Percentiles rank a stretch among this genome's conserved stretches.
Evolutionary conservation across 1,284 basidiomycete species (phyloP).

Genomic region (Sporisorium graminicola): DNA sequence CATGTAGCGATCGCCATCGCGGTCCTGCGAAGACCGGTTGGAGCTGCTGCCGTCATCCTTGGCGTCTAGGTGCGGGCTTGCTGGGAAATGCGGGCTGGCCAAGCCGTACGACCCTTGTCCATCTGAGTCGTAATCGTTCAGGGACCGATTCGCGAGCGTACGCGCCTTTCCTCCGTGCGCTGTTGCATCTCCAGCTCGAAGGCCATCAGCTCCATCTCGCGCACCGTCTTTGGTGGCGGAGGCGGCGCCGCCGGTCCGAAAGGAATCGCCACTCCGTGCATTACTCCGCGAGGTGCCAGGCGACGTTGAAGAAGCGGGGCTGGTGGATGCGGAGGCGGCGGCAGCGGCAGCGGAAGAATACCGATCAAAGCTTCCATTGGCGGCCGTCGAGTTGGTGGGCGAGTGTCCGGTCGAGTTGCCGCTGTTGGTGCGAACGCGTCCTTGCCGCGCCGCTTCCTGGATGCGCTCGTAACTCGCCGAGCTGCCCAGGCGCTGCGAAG

Average conservation of each 20-base stretch:
- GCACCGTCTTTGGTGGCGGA: conserved; percentile 27
- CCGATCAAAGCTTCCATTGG: conserved; percentile 43
- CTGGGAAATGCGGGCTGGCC: conserved; percentile 49
- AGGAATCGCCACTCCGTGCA: conserved; percentile 44
- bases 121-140: conserved; percentile 50
- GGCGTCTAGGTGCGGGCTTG: conserved; percentile 46
- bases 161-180: conserved; percentile 50
- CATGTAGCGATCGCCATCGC: conserved; percentile 51
- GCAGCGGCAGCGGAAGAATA: conserved; percentile 7
- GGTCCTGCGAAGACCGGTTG: conserved; percentile 40
- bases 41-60: conserved; percentile 37
- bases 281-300: conserved; percentile 31
- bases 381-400: conserved; percentile 36
- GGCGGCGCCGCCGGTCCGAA: conserved; percentile 37
- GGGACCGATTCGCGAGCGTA: conserved; percentile 46
- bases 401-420: conserved; percentile 41
- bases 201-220: conserved; percentile 47
- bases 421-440: conserved; percentile 43
- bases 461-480: conserved; percentile 63
- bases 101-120: conserved; percentile 46
- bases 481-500: conserved; percentile 58
- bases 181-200: conserved; percentile 51
- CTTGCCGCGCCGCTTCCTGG: conserved; percentile 54
- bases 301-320: conserved; percentile 39
- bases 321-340: conserved; percentile 16